A percentile compares a stretch with the other conserved stretches of the same genome.
phyloP scores from a whole-genome alignment of 768 basidiomycete genomes.

The Glaciozyma antarctica region DNA sequence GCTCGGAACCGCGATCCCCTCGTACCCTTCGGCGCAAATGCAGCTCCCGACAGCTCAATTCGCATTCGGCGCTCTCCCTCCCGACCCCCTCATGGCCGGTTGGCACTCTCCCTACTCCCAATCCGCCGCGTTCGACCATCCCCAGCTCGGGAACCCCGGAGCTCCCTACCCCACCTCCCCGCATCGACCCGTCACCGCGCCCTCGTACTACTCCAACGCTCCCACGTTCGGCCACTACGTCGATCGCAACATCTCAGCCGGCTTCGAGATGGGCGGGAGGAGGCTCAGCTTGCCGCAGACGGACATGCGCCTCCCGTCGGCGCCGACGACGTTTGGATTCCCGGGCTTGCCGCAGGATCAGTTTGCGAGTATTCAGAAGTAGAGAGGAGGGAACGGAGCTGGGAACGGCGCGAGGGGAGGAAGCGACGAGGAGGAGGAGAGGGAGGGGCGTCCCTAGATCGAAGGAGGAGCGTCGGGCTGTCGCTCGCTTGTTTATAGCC shows the following conservation, averaged over 20 bases:
- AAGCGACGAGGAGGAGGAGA: background rate
- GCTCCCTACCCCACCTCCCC: background rate
- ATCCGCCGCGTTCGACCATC: background rate
- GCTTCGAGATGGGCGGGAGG: background rate
- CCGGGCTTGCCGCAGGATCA: background rate
- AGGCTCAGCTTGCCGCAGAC: background rate
- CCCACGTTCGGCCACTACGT: background rate
- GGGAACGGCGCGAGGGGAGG: too few species aligned
- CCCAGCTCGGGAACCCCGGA: too few species aligned
- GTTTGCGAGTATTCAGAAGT: background rate
- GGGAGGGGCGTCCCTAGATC: background rate
- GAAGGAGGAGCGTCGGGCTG: background rate
- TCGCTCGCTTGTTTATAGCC: too few species aligned
- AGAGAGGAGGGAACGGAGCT: background rate
- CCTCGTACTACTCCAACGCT: background rate
- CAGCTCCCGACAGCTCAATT: background rate
- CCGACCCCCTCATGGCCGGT: background rate
- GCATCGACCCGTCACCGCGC: slow-evolving; percentile 1
- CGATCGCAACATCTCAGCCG: background rate
- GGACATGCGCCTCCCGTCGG: background rate
- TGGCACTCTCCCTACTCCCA: background rate
- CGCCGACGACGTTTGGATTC: too few species aligned
- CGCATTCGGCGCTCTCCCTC: background rate
- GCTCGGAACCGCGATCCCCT: background rate
- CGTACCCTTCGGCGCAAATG: background rate